Percentiles rank a stretch among this genome's conserved stretches.
Conservation (phyloP, 768 basidiomycete genomes). For the Leccinum olivaceopallidum region DNA sequence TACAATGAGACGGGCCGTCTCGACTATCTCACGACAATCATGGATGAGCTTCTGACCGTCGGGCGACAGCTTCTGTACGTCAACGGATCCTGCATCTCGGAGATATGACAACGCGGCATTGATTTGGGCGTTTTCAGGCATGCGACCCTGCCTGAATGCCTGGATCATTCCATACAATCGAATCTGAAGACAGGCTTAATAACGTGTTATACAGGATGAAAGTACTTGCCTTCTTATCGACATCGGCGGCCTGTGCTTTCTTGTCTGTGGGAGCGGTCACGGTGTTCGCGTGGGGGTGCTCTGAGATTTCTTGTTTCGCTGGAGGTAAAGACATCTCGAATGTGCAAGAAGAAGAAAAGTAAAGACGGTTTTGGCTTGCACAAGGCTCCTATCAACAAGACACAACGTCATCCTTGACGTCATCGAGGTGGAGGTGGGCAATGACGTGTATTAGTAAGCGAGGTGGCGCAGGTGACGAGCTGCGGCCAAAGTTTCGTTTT, state of each 20-base stretch:
- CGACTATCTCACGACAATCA: constrained; percentile 79
- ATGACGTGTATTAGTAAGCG: no score
- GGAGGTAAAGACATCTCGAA: constrained; percentile 64
- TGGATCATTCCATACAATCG: constrained; percentile 79
- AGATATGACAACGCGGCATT: constrained; percentile 71
- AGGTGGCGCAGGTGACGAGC: no score
- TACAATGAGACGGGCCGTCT: constrained; percentile 72
- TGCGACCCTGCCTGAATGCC: constrained; percentile 76
- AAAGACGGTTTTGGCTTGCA: no score
- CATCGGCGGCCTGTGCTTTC: constrained; percentile 62
- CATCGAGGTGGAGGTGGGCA: not conserved
- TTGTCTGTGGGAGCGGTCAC: constrained; percentile 71
- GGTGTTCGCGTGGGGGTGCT: constrained; percentile 53
- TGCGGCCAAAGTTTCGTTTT: no score
- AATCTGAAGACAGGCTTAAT: constrained; percentile 37
- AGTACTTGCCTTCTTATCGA: constrained; percentile 66
- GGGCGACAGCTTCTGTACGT: constrained; percentile 63
- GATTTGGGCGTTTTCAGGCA: constrained; percentile 82
- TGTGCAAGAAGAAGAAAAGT: not conserved
- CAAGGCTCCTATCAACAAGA: not conserved
- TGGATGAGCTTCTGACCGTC: constrained; percentile 77
- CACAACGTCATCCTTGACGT: not conserved
- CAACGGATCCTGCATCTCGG: constrained; percentile 57
- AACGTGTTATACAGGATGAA: not conserved
- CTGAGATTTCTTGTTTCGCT: constrained; percentile 60